Base-by-base conservation (phyloP, 495 filamentous ascomycete genomes). In the Cairneyella variabilis region DNA sequence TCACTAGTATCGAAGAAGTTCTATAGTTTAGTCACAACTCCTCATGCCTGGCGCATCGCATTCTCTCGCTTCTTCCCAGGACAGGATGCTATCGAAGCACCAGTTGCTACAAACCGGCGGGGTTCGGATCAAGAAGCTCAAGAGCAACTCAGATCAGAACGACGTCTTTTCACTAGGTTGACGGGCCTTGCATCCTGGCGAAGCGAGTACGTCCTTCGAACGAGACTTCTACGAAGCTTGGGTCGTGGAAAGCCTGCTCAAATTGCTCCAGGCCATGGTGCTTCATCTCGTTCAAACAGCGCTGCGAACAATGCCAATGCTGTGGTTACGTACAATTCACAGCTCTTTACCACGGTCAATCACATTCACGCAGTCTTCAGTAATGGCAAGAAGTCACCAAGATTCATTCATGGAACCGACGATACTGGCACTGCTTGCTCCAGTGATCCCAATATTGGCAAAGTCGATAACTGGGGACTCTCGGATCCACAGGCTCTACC, bases 41-140 rank as follows among this genome's bases (percentile, higher is more conserved):
- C 89, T 2, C 89, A 95, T 68, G 89, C 90, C 2, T 97, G 91
- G 91, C 78, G 89, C 41, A 85, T 84, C 51, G 91, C 91, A 1
- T 97, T 97, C 61, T 79, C 87, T 39, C 87, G 90, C 11, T 92
- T 83, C 72, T 97, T 97, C 64, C 88, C 88, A 0, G 91, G 85
- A 0, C 79, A 82, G 3, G 79, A 86, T 51, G 69, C 69, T 5
- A 49, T 76, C 37, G 54, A 48, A 32, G 49, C 34, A 26, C 46
- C 32, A 37, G 60, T 32, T 38, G 57, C 17, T 48, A 48, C n/a
- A 66, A 69, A 61, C 43, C 55, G 60, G 6, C 57, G 54, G 20
- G 62, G 50, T 7, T 59, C 64, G 14, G 69, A 65, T 17, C 71
- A 61, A 21, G 70, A 66, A 49, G 64, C 53, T 14, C 63, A 65